phyloP scores from a whole-genome alignment of 306 rosid species.

The Leucaena leucocephala region DNA sequence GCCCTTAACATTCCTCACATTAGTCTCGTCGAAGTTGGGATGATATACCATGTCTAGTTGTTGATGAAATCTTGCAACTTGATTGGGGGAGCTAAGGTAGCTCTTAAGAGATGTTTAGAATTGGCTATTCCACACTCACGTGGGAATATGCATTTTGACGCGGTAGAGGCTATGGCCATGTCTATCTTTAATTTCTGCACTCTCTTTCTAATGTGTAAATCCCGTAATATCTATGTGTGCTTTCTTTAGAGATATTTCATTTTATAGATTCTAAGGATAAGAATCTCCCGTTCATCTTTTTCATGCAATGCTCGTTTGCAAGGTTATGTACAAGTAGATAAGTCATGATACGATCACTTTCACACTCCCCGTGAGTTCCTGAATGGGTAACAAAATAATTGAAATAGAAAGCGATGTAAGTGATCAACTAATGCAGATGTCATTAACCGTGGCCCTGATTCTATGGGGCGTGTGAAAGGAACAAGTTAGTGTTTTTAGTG shows the following conservation, averaged over 20 bases:
- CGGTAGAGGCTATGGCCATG: neutral
- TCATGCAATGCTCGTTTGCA: neutral
- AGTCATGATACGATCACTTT: neutral
- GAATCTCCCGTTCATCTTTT: neutral
- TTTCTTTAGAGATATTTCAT: neutral
- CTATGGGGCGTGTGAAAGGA: neutral
- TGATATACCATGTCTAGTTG: constrained; percentile 83
- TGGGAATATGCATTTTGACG: neutral
- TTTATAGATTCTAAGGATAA: neutral
- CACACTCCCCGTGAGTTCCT: neutral
- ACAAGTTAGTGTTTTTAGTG: neutral
- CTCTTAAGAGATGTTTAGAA: constrained; percentile 18
- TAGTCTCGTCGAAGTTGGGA: constrained; percentile 86
- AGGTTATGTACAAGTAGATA: neutral
- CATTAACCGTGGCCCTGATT: neutral
- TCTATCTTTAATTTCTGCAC: neutral
- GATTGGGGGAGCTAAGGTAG: neutral
- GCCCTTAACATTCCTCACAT: constrained; percentile 89
- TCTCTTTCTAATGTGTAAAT: constrained; percentile 15
- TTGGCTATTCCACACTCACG: neutral
- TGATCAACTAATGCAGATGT: neutral
- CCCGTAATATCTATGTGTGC: neutral
- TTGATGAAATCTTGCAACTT: constrained; percentile 21
- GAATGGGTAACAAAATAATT: neutral
- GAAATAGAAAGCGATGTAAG: neutral